A percentile compares a stretch with the other conserved stretches of the same genome.
phyloP scores from a whole-genome alignment of 2,329 filamentous ascomycete species.

The Blastomyces silverae region DNA sequence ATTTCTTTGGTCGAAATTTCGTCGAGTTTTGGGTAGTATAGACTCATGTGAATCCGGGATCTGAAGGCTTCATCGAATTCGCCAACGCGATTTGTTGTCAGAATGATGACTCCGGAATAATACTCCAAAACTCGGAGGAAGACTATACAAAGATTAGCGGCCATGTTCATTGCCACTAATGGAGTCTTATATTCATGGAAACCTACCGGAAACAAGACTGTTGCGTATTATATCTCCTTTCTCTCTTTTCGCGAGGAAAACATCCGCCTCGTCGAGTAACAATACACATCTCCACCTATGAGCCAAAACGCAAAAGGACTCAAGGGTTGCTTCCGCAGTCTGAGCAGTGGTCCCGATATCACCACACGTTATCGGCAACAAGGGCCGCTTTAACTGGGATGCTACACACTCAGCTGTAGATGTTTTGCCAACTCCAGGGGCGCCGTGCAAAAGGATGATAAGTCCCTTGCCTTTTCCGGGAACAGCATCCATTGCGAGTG shows the following conservation, averaged over 20 bases:
- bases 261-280: slow-evolving; percentile 42
- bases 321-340: slow-evolving; percentile 27
- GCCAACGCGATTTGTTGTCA: slow-evolving; percentile 49
- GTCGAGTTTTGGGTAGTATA: slow-evolving; percentile 37
- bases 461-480: slow-evolving; percentile 23
- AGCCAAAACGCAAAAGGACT: slow-evolving; percentile 26
- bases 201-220: slow-evolving; percentile 35
- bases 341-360: slow-evolving; percentile 44
- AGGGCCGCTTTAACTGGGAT: slow-evolving; percentile 20
- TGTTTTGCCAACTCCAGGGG: slow-evolving; percentile 25
- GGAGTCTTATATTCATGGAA: background rate
- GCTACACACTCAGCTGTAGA: slow-evolving; percentile 24
- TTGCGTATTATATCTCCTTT: slow-evolving; percentile 36
- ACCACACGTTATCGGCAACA: slow-evolving; percentile 33
- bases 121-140: slow-evolving; percentile 46
- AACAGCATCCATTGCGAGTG: slow-evolving; percentile 10
- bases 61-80: slow-evolving; percentile 47
- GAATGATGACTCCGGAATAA: slow-evolving; percentile 44
- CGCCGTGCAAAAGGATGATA: slow-evolving; percentile 26
- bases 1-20: slow-evolving; percentile 21
- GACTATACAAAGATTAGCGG: slow-evolving; percentile 27
- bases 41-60: slow-evolving; percentile 43
- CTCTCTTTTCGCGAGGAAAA: slow-evolving; percentile 38
- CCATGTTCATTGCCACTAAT: background rate
- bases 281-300: slow-evolving; percentile 36